A percentile compares a stretch with the other conserved stretches of the same genome.
These are phyloP conservation scores for Ascomycota sp. DNA, from an alignment of 2,329 filamentous ascomycete species.

Conservation along the genomic window DNA sequence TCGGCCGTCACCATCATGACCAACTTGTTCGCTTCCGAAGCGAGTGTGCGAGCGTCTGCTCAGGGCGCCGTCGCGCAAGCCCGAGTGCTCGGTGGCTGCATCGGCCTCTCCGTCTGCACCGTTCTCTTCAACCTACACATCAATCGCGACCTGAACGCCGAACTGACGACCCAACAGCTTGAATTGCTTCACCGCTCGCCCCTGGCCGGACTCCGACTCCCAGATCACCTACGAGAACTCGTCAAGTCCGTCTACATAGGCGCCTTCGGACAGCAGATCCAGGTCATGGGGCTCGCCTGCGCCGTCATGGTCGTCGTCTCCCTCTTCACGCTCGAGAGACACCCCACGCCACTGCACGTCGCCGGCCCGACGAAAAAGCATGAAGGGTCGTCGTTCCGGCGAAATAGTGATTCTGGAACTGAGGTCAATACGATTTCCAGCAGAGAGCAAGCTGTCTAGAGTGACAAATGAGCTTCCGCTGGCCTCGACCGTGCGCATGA, in stretches of 20 bases:
- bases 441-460: conserved; percentile 5
- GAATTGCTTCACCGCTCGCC: conserved; percentile 21
- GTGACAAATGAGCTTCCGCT: not conserved
- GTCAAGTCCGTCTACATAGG: conserved; percentile 20
- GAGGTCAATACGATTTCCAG: conserved; percentile 13
- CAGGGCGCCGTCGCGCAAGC: conserved; percentile 38
- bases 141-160: conserved; percentile 13
- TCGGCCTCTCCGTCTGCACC: conserved; percentile 36
- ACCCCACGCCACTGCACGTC: conserved; percentile 14
- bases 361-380: conserved; percentile 8
- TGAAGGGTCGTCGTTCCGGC: conserved; percentile 7
- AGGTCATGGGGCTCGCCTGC: conserved; percentile 22
- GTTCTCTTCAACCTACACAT: conserved; percentile 29
- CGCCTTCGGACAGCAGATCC: conserved; percentile 23
- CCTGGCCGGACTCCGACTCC: conserved; percentile 14
- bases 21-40: conserved; percentile 24
- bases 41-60: conserved; percentile 29
- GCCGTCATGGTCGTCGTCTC: conserved; percentile 21
- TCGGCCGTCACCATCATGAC: conserved; percentile 35
- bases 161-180: conserved; percentile 17
- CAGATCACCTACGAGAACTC: conserved; percentile 10
- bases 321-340: conserved; percentile 20
- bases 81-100: conserved; percentile 34
- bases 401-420: conserved; percentile 16
- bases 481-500: no score